Evolutionary conservation across 2,329 filamentous ascomycete species (phyloP).

Genomic region (Diaporthe nobilis): DNA sequence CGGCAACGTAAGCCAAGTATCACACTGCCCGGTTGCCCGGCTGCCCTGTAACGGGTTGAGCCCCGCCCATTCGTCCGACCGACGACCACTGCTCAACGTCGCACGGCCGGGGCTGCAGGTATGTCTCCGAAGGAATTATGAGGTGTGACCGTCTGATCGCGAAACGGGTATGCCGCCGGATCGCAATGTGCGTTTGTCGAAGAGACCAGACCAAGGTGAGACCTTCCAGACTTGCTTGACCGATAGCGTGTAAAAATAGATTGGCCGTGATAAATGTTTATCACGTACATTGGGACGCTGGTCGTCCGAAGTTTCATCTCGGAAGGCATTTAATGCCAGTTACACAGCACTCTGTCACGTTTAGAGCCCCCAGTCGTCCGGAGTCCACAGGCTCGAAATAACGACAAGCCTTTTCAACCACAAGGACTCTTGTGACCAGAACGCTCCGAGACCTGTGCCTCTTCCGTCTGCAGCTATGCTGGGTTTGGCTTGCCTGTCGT

Average conservation of each 20-base stretch:
- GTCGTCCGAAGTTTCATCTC: constrained; percentile 24
- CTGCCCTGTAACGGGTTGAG: constrained; percentile 25
- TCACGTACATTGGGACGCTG: not conserved
- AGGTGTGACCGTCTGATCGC: constrained; percentile 12
- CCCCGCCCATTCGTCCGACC: constrained; percentile 12
- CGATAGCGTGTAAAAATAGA: constrained; percentile 17
- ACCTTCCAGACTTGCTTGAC: constrained; percentile 4
- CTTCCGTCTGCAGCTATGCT: not conserved
- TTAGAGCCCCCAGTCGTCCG: not conserved
- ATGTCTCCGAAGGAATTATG: not conserved
- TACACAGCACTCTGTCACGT: not conserved
- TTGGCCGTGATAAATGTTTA: constrained; percentile 9
- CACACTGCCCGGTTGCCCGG: constrained; percentile 15
- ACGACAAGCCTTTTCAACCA: constrained; percentile 23
- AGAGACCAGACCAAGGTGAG: constrained; percentile 9
- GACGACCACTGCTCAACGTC: constrained; percentile 18
- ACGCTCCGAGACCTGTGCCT: constrained; percentile 15
- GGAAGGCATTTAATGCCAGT: constrained; percentile 8
- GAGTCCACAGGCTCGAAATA: constrained; percentile 13
- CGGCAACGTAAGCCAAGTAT: constrained; percentile 27
- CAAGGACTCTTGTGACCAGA: not conserved
- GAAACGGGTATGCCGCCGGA: constrained; percentile 32
- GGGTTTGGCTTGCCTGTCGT: constrained; percentile 17
- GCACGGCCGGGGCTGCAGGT: constrained; percentile 10
- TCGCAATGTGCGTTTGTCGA: constrained; percentile 11